These are phyloP conservation scores for Blyttiomyces sp. DNA, from an alignment of 371 early-diverging fungal species.

Conservation along the genomic window DNA sequence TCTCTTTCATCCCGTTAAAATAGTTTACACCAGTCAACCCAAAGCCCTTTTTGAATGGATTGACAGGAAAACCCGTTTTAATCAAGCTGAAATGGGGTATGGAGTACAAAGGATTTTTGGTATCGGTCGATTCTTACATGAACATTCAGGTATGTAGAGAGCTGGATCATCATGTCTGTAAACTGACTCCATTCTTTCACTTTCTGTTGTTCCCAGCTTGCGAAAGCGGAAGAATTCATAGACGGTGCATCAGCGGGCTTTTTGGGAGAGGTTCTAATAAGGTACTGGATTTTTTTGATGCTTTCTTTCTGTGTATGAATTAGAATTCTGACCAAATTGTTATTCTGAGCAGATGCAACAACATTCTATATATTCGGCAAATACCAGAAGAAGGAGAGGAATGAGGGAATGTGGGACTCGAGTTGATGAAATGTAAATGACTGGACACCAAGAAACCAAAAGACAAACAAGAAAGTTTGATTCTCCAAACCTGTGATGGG, in stretches of 20 bases:
- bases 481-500: too few species aligned
- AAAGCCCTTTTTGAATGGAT: conserved; percentile 89
- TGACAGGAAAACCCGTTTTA: conserved; percentile 87
- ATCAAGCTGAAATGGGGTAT: conserved; percentile 97
- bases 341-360: conserved; percentile 35
- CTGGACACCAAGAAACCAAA: too few species aligned
- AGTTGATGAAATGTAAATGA: too few species aligned
- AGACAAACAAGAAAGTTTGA: too few species aligned
- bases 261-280: conserved; percentile 90
- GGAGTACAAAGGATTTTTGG: conserved; percentile 93
- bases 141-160: conserved; percentile 76
- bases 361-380: conserved; percentile 40
- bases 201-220: conserved; percentile 55
- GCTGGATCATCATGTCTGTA: neutral
- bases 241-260: conserved; percentile 86
- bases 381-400: conserved; percentile 14
- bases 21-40: conserved; percentile 94
- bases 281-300: conserved; percentile 41
- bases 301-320: neutral
- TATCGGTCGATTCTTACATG: conserved; percentile 95
- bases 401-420: neutral
- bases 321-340: neutral
- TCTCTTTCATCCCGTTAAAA: too few species aligned
- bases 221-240: conserved; percentile 90
- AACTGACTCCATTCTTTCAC: neutral